Evolutionary conservation across 1,284 basidiomycete species (phyloP), one percentile per base, ranked within the genome.

Genomic region (Athelia sp.): DNA sequence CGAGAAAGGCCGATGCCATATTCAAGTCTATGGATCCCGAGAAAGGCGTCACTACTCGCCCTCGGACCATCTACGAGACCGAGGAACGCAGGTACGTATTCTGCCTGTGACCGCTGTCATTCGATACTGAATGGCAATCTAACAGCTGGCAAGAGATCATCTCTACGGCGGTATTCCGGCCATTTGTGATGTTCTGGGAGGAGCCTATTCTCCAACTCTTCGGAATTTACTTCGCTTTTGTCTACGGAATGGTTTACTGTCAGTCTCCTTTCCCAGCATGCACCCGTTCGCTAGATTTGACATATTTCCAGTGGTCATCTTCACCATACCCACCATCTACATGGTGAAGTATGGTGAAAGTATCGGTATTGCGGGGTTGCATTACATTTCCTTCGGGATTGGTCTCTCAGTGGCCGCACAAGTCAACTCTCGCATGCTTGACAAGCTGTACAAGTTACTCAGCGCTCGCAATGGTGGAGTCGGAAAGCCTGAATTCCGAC

Each of bases 301-400:
- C 26, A 29, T 4, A 29, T 6, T 6, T 68, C 0, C 69, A 75
- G 73, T 84, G 9, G 70, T 87, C 56, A 65, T 90, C 38, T 85
- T 84, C 0, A 83, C 78, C 0, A 82, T 90, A 18, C 77, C 82
- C 0, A 54, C 62, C 0, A 86, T 87, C 19, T 91, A 82, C 56
- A 64, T 70, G 46, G 66, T 66, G 2, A 60, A 70, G 0, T 87
- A 87, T 54, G 56, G 64, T 22, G 60, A 84, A 63, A 52, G 59
- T 2, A 60, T 74, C 36, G 76, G 79, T 43, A 83, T 87, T 45
- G 75, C 81, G 0, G 84, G 65, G 1, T 56, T 70, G 11, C 64
- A 71, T 51, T 84, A 84, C 56, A 61, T 82, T 45, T 70, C 80
- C 6, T 67, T 82, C 19, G 78, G 74, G 4, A 45, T 76, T 10